Evolutionary conservation across 2,329 filamentous ascomycete species (phyloP), one percentile per base, ranked within the genome.

Genomic region (Colletotrichum chrysophilum): DNA sequence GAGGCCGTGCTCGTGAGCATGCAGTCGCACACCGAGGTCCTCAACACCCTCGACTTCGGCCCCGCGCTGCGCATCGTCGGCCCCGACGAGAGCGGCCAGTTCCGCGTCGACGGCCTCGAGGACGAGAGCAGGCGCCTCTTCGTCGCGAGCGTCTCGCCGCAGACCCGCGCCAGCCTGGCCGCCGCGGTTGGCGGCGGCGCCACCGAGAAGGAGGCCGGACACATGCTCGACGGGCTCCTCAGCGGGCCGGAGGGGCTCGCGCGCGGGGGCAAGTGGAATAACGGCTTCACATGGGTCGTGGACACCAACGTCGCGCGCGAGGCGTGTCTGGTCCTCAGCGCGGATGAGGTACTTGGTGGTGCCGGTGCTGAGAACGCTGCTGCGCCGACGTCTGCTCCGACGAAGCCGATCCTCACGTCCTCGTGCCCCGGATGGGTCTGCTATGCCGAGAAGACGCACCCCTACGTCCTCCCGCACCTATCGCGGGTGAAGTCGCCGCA

Each of bases 341-440:
- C 94, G 3, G 92, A 95, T 48, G 95, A 97, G 82, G 92, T 94
- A 10, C 85, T 92, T 24, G 84, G 79, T 58, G 43, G 43, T 21
- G 43, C 43, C 43, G 43, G 10, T 21, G 43, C 10, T 2, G 43
- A 52, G n/a, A 21, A 52, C 3, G 10, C n/a, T 7, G n/a, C 10
- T 52, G 43, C 75, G 7, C 64, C 69, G 3, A 16, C 77, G 13
- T 66, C 72, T 10, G 28, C 71, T 3, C 60, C 52, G 9, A 60
- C 81, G 26, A 87, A 87, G 70, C 94, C 95, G 0, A 92, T 96
- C 34, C 89, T 99, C 58, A 95, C 96, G 10, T 96, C 96, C 5
- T 95, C 95, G 24, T 99, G 97, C 83, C 97, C 97, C 1, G 97
- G 97, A 9, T 99, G 97, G 96, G 96, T 99, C 71, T 99, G 97